Conservation (phyloP, 805 yeast genomes). For the Gaillardinia entomophila region DNA sequence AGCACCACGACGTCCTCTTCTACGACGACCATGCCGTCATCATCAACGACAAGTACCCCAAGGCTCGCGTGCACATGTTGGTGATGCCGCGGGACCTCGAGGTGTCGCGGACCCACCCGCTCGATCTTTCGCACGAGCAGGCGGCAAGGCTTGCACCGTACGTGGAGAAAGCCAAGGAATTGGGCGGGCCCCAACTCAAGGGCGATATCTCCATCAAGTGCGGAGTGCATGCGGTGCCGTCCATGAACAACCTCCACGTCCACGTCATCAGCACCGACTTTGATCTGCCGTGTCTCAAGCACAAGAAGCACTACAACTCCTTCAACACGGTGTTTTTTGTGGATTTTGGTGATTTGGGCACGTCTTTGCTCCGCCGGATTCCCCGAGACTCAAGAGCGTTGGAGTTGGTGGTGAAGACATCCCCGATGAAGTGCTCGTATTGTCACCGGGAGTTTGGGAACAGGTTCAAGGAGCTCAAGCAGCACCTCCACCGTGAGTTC, state of each 20-base stretch:
- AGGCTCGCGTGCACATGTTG: conserved; percentile 54
- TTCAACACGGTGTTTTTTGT: conserved; percentile 65
- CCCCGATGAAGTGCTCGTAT: conserved; percentile 20
- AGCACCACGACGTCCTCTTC: conserved; percentile 33
- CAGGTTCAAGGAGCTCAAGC: conserved; percentile 19
- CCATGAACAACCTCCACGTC: conserved; percentile 62
- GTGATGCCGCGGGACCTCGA: conserved; percentile 47
- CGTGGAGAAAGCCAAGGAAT: conserved; percentile 29
- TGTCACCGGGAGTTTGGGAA: conserved; percentile 21
- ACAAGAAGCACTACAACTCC: conserved; percentile 63
- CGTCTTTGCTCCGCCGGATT: neutral
- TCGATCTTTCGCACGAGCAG: conserved; percentile 30
- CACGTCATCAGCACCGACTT: conserved; percentile 70
- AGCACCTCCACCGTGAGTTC: conserved; percentile 22
- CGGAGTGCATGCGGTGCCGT: conserved; percentile 71
- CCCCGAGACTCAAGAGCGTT: conserved; percentile 2
- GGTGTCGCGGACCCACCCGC: conserved; percentile 46
- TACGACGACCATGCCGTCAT: conserved; percentile 51
- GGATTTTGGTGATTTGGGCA: conserved; percentile 38
- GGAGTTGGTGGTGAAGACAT: conserved; percentile 9
- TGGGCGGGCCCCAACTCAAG: conserved; percentile 23
- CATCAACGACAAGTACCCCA: conserved; percentile 58
- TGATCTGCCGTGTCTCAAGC: conserved; percentile 47
- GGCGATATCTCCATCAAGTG: conserved; percentile 17
- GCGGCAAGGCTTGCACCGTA: conserved; percentile 22